Conservation (phyloP, 805 yeast genomes). For the Scheffersomyces ergatensis region DNA sequence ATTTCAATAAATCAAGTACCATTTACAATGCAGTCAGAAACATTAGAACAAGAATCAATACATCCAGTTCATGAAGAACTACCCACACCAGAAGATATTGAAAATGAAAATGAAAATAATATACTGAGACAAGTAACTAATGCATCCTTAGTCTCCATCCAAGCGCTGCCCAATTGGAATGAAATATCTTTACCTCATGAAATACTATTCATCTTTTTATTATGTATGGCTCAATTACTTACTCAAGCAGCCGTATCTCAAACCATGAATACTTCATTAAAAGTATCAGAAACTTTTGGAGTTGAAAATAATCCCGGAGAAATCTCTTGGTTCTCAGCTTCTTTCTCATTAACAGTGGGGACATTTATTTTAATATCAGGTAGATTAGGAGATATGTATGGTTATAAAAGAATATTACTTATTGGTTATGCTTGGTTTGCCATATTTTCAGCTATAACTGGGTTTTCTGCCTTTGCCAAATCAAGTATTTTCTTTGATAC, state of each 20-base stretch:
- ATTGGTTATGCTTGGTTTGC: conserved; percentile 22
- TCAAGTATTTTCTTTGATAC: conserved; percentile 24
- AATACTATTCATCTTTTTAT: conserved; percentile 16
- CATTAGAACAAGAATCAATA: background rate
- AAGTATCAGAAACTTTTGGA: conserved; percentile 20
- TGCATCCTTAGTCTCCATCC: conserved; percentile 4
- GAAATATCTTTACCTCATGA: conserved; percentile 22
- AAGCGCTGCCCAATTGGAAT: conserved; percentile 14
- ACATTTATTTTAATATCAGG: conserved; percentile 34
- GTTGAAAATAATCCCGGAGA: conserved; percentile 25
- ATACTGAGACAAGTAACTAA: background rate
- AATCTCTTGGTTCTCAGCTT: conserved; percentile 33
- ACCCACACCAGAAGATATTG: background rate
- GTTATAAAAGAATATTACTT: conserved; percentile 27
- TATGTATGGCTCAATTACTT: conserved; percentile 25
- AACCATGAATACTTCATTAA: conserved; percentile 17
- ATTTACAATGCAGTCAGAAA: background rate
- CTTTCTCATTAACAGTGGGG: conserved; percentile 34
- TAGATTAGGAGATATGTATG: conserved; percentile 33
- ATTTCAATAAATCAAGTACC: no score
- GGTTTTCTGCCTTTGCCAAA: conserved; percentile 23
- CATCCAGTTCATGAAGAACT: background rate
- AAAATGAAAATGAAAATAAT: no score
- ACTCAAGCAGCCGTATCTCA: conserved; percentile 31
- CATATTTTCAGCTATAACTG: conserved; percentile 20